phyloP scores from a whole-genome alignment of 805 yeast genomes.

The Vanderwaltozyma polyspora region DNA sequence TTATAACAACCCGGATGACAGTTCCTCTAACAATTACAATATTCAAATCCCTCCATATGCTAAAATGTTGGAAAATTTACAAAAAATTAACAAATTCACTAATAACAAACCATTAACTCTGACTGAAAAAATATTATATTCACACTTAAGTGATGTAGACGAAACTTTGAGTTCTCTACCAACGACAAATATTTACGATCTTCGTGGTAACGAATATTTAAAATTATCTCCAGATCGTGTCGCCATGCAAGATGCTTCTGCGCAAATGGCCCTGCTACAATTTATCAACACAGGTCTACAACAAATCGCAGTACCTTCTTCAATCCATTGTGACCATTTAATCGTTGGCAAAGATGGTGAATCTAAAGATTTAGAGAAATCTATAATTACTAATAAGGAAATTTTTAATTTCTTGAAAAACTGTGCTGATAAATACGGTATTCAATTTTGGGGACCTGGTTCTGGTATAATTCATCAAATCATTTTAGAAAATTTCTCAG shows the following conservation, averaged over 20 bases:
- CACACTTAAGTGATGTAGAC: conserved; percentile 84
- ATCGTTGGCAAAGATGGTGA: conserved; percentile 96
- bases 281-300: conserved; percentile 95
- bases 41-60: conserved; percentile 70
- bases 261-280: conserved; percentile 97
- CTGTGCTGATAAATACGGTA: conserved; percentile 90
- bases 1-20: not conserved
- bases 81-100: conserved; percentile 52
- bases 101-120: conserved; percentile 71
- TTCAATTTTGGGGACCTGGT: conserved; percentile 99
- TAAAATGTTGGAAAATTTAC: conserved; percentile 54
- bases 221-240: conserved; percentile 95
- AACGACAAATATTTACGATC: conserved; percentile 34
- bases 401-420: conserved; percentile 90
- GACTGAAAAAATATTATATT: conserved; percentile 89
- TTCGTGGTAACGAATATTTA: conserved; percentile 82
- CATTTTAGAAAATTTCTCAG: conserved; percentile 90
- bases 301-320: conserved; percentile 81
- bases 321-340: conserved; percentile 96
- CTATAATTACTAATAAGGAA: conserved; percentile 81
- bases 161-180: conserved; percentile 30
- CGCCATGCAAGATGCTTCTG: conserved; percentile 99
- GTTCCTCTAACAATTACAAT: conserved; percentile 1
- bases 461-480: conserved; percentile 98
- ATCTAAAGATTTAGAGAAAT: conserved; percentile 63